Evolutionary conservation across 805 yeast species (phyloP).

Genomic region (Zygosaccharomyces bisporus): DNA sequence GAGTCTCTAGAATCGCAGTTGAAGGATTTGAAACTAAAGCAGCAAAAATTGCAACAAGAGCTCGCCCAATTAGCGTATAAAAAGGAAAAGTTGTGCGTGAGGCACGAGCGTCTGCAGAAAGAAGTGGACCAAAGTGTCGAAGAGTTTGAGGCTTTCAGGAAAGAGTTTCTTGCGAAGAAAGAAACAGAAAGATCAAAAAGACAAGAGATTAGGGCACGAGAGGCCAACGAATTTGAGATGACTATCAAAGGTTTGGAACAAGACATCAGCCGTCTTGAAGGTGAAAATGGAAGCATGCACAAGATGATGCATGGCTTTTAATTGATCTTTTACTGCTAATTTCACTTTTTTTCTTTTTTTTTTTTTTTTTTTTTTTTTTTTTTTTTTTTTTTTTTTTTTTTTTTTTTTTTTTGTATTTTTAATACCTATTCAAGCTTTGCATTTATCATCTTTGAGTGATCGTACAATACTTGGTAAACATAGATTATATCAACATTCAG

Average conservation of each 20-base stretch:
- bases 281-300: slow-evolving; percentile 30
- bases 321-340: not conserved
- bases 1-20: slow-evolving; percentile 21
- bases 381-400: too few relatives aligned
- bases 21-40: slow-evolving; percentile 12
- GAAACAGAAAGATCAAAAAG: slow-evolving; percentile 24
- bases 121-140: slow-evolving; percentile 26
- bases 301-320: slow-evolving; percentile 14
- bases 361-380: not conserved
- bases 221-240: slow-evolving; percentile 31
- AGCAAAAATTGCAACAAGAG: slow-evolving; percentile 24
- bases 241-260: slow-evolving; percentile 35
- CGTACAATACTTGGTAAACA: not conserved
- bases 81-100: slow-evolving; percentile 21
- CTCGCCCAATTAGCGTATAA: slow-evolving; percentile 21
- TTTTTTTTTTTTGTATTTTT: too few relatives aligned
- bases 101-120: slow-evolving; percentile 26
- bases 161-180: slow-evolving; percentile 22
- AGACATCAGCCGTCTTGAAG: slow-evolving; percentile 33
- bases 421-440: not conserved
- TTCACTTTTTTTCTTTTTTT: not conserved
- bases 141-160: slow-evolving; percentile 24
- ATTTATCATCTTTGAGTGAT: not conserved
- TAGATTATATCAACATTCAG: too few relatives aligned
- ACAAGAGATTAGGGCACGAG: slow-evolving; percentile 25